A percentile compares a stretch with the other conserved stretches of the same genome.
Conservation (phyloP, 352 stramenopile genomes). For the Pythium aquatile region DNA sequence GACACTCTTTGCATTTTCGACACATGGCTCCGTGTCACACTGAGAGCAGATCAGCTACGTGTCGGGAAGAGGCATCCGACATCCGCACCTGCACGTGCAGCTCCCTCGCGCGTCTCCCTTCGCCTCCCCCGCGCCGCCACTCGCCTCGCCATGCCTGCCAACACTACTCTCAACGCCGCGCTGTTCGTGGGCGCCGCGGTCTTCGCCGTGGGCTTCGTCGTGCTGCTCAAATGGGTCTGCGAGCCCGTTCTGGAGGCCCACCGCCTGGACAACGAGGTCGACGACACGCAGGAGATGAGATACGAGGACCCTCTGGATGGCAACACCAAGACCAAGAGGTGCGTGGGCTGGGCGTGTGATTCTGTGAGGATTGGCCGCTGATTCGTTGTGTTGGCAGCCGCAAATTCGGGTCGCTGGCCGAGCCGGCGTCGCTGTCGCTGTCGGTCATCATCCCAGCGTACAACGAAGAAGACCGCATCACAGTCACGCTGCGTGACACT, state of each 20-base stretch:
- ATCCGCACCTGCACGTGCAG: background rate
- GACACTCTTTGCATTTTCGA: background rate
- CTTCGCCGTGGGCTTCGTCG: slow-evolving; percentile 23
- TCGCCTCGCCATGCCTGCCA: slow-evolving; percentile 7
- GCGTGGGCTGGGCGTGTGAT: slow-evolving; percentile 7
- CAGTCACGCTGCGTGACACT: slow-evolving; percentile 89
- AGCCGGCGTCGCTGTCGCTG: slow-evolving; percentile 60
- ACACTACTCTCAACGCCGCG: slow-evolving; percentile 13
- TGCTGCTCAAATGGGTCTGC: slow-evolving; percentile 60
- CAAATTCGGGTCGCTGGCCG: slow-evolving; percentile 57
- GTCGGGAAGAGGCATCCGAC: slow-evolving; percentile 14
- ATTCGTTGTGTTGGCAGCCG: slow-evolving; percentile 25
- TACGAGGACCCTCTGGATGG: slow-evolving; percentile 53
- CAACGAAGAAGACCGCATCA: slow-evolving; percentile 93
- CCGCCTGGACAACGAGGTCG: slow-evolving; percentile 44
- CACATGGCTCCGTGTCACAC: background rate
- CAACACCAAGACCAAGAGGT: slow-evolving; percentile 36
- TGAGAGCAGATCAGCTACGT: slow-evolving; percentile 20
- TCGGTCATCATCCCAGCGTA: slow-evolving; percentile 94
- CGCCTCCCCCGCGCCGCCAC: background rate
- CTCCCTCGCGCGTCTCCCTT: background rate
- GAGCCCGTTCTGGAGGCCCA: slow-evolving; percentile 54
- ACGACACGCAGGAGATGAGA: slow-evolving; percentile 51
- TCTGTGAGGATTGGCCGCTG: background rate
- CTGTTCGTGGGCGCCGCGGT: slow-evolving; percentile 28